These are phyloP conservation scores for Dissophora globulifera DNA, from an alignment of 192 early-diverging fungal genomes.

Conservation along the genomic window DNA sequence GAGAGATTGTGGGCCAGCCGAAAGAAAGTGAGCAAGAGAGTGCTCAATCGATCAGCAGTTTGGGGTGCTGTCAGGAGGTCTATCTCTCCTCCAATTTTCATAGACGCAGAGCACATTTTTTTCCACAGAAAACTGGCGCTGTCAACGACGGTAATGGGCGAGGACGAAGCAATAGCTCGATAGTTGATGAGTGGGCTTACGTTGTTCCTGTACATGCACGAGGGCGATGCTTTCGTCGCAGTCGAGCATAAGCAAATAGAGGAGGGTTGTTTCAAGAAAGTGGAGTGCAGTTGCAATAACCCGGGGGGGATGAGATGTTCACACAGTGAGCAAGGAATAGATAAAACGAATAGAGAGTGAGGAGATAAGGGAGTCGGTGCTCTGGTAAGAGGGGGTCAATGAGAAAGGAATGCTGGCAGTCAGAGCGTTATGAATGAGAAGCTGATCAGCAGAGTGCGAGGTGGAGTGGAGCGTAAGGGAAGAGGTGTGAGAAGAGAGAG, in stretches of 20 bases:
- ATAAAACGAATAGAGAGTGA: background rate
- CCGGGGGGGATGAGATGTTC: background rate
- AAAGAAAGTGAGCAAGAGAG: no score
- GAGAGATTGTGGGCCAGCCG: no score
- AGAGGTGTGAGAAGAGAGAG: background rate
- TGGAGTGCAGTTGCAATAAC: background rate
- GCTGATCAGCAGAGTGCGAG: background rate
- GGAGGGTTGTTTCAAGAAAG: background rate
- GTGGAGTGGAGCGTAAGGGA: background rate
- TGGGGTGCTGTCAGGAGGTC: no score
- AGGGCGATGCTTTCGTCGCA: slow-evolving; percentile 53
- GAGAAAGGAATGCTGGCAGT: no score
- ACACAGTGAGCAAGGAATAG: background rate
- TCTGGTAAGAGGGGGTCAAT: no score
- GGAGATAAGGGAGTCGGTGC: no score
- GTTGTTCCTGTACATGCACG: slow-evolving; percentile 47
- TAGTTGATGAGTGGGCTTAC: no score
- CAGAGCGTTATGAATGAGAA: background rate
- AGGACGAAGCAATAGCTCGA: background rate
- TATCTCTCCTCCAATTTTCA: no score
- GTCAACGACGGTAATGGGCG: no score
- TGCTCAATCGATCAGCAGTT: no score
- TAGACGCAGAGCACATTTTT: no score
- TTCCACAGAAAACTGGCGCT: no score
- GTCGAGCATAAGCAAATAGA: slow-evolving; percentile 47